Percentiles rank a stretch among this genome's conserved stretches.
Evolutionary conservation across 495 filamentous ascomycete species (phyloP).

Genomic region (Sordaria brevicollis): DNA sequence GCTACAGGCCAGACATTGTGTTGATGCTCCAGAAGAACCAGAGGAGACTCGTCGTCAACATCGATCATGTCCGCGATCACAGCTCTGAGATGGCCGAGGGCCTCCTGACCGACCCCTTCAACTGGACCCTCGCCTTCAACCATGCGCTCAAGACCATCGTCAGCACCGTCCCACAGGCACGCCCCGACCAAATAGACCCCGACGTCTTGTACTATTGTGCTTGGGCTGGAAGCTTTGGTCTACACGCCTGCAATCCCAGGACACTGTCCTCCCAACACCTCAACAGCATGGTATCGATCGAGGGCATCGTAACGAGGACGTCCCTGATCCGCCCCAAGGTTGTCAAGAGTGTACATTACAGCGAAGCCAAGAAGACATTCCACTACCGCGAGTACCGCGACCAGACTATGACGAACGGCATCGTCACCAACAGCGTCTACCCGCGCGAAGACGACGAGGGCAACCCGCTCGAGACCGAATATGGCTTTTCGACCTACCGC

Average conservation of each 20-base stretch:
- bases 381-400: conserved; percentile 80
- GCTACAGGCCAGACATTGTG: conserved; percentile 79
- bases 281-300: conserved; percentile 93
- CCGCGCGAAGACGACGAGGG: conserved; percentile 87
- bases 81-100: conserved; percentile 83
- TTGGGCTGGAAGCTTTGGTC: conserved; percentile 88
- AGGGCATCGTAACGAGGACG: conserved; percentile 95
- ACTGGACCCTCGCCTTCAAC: conserved; percentile 79
- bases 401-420: conserved; percentile 90
- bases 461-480: conserved; percentile 78
- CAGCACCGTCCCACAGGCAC: conserved; percentile 56
- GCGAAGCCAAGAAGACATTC: conserved; percentile 73
- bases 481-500: conserved; percentile 88
- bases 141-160: conserved; percentile 80
- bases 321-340: conserved; percentile 93
- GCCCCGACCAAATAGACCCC: conserved; percentile 36
- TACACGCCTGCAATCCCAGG: conserved; percentile 88
- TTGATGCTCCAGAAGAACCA: conserved; percentile 86
- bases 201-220: conserved; percentile 81
- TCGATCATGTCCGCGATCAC: conserved; percentile 89
- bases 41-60: conserved; percentile 69
- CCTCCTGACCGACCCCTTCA: conserved; percentile 77
- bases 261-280: conserved; percentile 80
- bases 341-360: conserved; percentile 94
- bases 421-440: conserved; percentile 81